Base-by-base conservation (phyloP, 2,329 filamentous ascomycete species). In the Phialophora expanda region DNA sequence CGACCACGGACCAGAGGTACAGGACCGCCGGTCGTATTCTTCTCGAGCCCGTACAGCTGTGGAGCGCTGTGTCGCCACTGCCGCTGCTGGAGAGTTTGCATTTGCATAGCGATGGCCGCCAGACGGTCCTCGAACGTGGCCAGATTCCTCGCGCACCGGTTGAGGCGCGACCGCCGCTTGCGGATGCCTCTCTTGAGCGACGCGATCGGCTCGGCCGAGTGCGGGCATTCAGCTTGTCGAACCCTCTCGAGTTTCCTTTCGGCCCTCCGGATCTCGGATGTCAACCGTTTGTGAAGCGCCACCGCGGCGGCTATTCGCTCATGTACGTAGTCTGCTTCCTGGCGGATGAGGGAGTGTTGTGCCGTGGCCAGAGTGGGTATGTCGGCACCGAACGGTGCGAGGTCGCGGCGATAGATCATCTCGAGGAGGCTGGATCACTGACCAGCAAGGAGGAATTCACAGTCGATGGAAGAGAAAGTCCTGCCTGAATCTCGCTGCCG, bases 301-400 rank as follows among this genome's bases (percentile, higher is more conserved):
- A 4, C 57, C 34, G 70, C 64, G 2, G 46, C 60, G 12, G 26
- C 53, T 11, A 71, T 50, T 6, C 59, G 54, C 30, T 50, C 41
- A 6, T 51, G 61, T 6, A 71, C 34, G 55, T 71, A 71, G 4
- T 59, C 55, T 57, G 56, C 58, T 26, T 70, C 66, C 34, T 71
- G 69, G 28, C 66, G 68, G 12, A 70, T 54, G 34, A 34, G 50
- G 22, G 63, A 70, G 41, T 67, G 60, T 28, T 62, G 66, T 14
- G 46, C 30, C 11, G 62, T 67, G 51, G 60, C 65, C 7, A 67
- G 62, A 1, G 54, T 56, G 17, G 66, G 66, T 38, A 34, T 48
- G n/a, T 26, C 12, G 9, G 38, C 22, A 14, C 24, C 17, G 44
- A 57, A 63, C 11, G 56, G 56, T 9, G 6, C 20, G 14, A 38